Conservation (phyloP, 306 rosid genomes). For the Begonia masoniana region DNA sequence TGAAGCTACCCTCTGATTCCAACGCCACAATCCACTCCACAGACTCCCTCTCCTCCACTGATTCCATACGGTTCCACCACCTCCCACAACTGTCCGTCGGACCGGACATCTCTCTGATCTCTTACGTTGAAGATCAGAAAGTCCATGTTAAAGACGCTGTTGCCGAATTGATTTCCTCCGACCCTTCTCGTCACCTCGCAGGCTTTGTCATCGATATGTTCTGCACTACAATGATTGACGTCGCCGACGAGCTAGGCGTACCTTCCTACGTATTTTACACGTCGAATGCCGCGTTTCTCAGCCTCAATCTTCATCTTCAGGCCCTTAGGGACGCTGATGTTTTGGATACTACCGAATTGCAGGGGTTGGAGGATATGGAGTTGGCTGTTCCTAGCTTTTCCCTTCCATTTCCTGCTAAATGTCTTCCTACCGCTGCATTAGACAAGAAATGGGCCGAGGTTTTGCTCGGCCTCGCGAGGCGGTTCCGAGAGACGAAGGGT, state of each 20-base stretch:
- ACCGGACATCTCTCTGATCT: not conserved
- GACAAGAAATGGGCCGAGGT: not conserved
- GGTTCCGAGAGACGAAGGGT: constrained; percentile 22
- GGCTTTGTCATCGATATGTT: constrained; percentile 26
- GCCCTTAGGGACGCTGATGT: not conserved
- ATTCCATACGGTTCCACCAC: not conserved
- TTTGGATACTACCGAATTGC: not conserved
- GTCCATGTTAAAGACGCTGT: constrained; percentile 19
- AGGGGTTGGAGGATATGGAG: not conserved
- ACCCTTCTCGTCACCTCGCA: constrained; percentile 5
- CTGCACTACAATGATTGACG: constrained; percentile 19
- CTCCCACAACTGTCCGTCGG: not conserved
- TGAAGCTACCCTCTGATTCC: constrained; percentile 1
- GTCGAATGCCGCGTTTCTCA: constrained; percentile 1
- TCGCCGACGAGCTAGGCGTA: constrained; percentile 17
- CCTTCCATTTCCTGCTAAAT: constrained; percentile 12
- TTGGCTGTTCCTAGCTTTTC: constrained; percentile 1
- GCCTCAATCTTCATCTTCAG: constrained; percentile 6
- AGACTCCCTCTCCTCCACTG: constrained; percentile 1
- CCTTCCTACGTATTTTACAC: constrained; percentile 10
- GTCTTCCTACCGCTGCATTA: not conserved
- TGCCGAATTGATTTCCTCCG: not conserved
- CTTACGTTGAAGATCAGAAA: constrained; percentile 1
- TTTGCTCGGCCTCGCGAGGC: not conserved
- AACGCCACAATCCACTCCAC: not conserved